Conservation (phyloP, 805 yeast genomes). For the Zygosaccharomyces bisporus region DNA sequence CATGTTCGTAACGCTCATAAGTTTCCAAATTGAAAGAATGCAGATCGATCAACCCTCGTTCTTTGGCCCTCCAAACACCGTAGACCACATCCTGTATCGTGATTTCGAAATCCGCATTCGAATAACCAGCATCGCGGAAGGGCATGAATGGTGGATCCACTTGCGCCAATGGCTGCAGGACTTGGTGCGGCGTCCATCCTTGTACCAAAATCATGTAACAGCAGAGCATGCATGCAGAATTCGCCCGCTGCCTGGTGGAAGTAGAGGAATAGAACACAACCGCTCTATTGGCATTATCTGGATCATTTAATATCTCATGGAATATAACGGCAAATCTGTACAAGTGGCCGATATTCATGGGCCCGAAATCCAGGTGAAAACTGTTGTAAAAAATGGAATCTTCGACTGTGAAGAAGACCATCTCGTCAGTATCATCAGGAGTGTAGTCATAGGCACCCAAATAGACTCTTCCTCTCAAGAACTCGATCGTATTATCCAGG, state of each 20-base stretch:
- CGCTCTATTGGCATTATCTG: constrained; percentile 77
- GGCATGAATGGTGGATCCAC: constrained; percentile 90
- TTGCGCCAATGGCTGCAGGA: constrained; percentile 88
- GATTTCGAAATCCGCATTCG: constrained; percentile 89
- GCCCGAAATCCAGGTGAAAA: constrained; percentile 97
- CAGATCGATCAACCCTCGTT: constrained; percentile 80
- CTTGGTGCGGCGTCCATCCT: constrained; percentile 98
- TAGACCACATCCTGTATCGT: constrained; percentile 93
- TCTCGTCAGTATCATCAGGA: constrained; percentile 71
- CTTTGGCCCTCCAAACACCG: constrained; percentile 97
- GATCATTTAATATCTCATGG: constrained; percentile 87
- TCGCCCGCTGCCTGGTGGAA: constrained; percentile 76
- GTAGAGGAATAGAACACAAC: constrained; percentile 87
- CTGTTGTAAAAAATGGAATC: constrained; percentile 88
- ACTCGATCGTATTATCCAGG: constrained; percentile 37
- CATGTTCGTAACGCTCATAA: constrained; percentile 90
- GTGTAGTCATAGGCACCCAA: constrained; percentile 81
- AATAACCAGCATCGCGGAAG: constrained; percentile 96
- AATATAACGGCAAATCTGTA: constrained; percentile 93
- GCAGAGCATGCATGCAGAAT: constrained; percentile 90
- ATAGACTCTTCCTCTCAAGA: constrained; percentile 61
- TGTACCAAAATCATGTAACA: constrained; percentile 95
- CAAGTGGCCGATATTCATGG: constrained; percentile 86
- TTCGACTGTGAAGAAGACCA: constrained; percentile 87
- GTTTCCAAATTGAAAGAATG: constrained; percentile 86